phyloP scores from a whole-genome alignment of 2,329 filamentous ascomycete species.

The Trichoderma atrobrunneum region DNA sequence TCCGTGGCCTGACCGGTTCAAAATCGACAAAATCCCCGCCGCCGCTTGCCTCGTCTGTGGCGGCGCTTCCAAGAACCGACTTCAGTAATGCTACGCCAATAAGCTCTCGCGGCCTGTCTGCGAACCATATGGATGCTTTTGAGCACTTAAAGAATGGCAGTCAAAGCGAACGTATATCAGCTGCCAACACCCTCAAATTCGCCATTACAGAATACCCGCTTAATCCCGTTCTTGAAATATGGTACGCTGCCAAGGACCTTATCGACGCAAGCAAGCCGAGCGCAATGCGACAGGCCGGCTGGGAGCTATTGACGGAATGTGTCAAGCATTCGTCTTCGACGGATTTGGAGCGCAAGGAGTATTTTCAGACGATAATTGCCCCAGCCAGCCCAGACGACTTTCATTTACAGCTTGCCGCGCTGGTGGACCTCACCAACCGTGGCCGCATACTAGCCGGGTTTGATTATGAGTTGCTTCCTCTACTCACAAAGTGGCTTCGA shows the following conservation, averaged over 20 bases:
- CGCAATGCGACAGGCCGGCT: slow-evolving; percentile 57
- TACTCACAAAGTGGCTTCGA: slow-evolving; percentile 60
- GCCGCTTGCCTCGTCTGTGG: slow-evolving; percentile 39
- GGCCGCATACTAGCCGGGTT: slow-evolving; percentile 64
- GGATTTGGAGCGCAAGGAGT: slow-evolving; percentile 64
- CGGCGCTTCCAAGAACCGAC: slow-evolving; percentile 42
- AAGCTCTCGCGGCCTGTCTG: slow-evolving; percentile 44
- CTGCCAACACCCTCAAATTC: slow-evolving; percentile 55
- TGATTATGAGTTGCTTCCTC: slow-evolving; percentile 63
- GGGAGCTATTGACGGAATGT: slow-evolving; percentile 64
- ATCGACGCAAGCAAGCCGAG: slow-evolving; percentile 56
- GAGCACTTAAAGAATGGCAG: slow-evolving; percentile 53
- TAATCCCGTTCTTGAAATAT: slow-evolving; percentile 59
- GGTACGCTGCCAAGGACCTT: slow-evolving; percentile 64
- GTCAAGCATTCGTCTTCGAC: slow-evolving; percentile 60
- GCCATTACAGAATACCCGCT: slow-evolving; percentile 59
- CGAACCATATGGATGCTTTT: slow-evolving; percentile 53
- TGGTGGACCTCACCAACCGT: slow-evolving; percentile 59
- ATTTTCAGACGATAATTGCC: slow-evolving; percentile 60
- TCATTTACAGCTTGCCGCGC: slow-evolving; percentile 61
- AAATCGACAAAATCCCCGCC: slow-evolving; percentile 53
- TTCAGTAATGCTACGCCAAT: slow-evolving; percentile 43
- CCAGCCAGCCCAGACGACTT: slow-evolving; percentile 61
- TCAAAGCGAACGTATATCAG: slow-evolving; percentile 53
- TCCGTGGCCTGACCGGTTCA: slow-evolving; percentile 59